Evolutionary conservation across 2,329 filamentous ascomycete species (phyloP).

Genomic region (Bisporella sp.): DNA sequence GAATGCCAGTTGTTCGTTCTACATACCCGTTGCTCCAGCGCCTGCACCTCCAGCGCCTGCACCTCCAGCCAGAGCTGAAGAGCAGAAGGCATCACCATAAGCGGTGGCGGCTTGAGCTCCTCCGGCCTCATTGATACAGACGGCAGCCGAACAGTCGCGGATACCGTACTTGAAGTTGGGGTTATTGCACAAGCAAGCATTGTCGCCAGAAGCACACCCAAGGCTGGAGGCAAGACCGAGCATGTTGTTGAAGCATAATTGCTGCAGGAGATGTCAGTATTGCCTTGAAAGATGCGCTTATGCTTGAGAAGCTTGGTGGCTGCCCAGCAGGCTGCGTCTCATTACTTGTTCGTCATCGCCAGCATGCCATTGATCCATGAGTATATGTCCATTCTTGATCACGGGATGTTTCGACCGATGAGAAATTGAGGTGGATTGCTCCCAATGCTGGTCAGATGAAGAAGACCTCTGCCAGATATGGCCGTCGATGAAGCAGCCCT

Average conservation of each 20-base stretch:
- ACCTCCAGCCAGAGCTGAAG: background rate
- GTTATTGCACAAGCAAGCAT: slow-evolving; percentile 37
- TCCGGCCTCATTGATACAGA: slow-evolving; percentile 31
- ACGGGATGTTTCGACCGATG: background rate
- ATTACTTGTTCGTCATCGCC: background rate
- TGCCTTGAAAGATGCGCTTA: background rate
- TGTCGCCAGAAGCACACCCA: slow-evolving; percentile 30
- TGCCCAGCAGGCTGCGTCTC: background rate
- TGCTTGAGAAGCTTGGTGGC: background rate
- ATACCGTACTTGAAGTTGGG: slow-evolving; percentile 38
- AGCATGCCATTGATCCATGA: background rate
- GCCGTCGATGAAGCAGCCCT: background rate
- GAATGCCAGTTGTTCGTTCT: background rate
- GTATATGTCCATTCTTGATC: background rate
- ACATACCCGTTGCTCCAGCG: background rate
- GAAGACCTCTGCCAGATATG: background rate
- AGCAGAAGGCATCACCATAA: slow-evolving; percentile 23
- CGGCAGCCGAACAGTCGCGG: slow-evolving; percentile 36
- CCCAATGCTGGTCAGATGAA: background rate
- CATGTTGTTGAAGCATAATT: slow-evolving; percentile 40
- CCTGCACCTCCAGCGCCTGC: slow-evolving; percentile 2
- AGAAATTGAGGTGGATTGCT: background rate
- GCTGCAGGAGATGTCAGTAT: slow-evolving; percentile 18
- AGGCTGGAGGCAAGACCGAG: slow-evolving; percentile 32
- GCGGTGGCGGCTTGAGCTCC: slow-evolving; percentile 23